Evolutionary conservation across 139 green algal species (phyloP), one percentile per base, ranked within the genome.

Genomic region (Edaphochlamys debaryana): DNA sequence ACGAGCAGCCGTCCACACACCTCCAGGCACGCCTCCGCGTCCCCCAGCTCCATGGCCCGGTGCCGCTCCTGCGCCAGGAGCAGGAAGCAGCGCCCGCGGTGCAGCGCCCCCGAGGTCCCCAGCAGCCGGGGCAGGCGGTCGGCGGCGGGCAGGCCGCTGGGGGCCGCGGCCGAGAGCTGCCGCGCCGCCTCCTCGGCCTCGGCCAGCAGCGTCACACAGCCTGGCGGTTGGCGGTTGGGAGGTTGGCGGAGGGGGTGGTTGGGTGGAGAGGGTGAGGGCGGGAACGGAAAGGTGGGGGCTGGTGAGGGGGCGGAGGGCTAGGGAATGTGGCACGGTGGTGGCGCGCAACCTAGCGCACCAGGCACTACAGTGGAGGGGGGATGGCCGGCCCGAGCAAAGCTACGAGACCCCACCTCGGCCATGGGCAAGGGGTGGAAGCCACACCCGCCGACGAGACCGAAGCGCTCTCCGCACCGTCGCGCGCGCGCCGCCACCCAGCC

Each of bases 1-100:
- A 66, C 58, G 22, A 17, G 22, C 58, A 66, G 29, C 11, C 38
- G 2, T 25, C 37, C 0, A 2, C 76, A 7, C 63, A 74, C 76
- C 62, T 74, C 63, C 62, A 41, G 66, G 15, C 22, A 23, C 32
- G 76, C 76, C 60, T 82, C 76, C 42, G 76, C 62, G 62, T 73
- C 42, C 63, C 76, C 76, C 62, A 82, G 42, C 63, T 82, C 62
- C 76, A 82, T 52, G 23, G 29, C 63, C 62, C 29, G 38, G 62
- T 82, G 76, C 45, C 34, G n/a, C 41, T 82, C 76, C 42, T 30
- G 42, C 23, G 63, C 76, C 32, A 64, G n/a, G 23, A n/a, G 50
- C 11, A 40, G n/a, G 1, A 19, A 15, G 2, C 32, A 32, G 9
- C 41, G 42, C 25, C 22, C 76, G 19, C 22, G 9, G 42, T 82